Conservation (phyloP, 1,139 yeast genomes). For the Pichia sp. region DNA sequence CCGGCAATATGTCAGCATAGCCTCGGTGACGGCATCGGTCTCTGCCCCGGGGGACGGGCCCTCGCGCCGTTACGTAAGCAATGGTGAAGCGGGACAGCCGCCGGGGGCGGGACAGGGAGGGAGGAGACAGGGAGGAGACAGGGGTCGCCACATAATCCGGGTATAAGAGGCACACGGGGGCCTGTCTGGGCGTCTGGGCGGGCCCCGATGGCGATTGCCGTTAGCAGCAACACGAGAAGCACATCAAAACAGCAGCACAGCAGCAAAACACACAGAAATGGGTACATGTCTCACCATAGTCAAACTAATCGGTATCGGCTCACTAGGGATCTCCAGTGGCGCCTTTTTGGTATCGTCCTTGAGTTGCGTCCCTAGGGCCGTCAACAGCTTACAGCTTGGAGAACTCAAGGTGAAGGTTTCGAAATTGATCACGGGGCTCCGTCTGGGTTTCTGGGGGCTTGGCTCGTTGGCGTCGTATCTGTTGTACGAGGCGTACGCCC, state of each 20-base stretch:
- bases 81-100: no score
- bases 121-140: background rate
- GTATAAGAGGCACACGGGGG: background rate
- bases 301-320: slow-evolving; percentile 48
- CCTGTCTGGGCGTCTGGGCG: background rate
- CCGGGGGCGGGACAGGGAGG: background rate
- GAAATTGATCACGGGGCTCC: slow-evolving; percentile 28
- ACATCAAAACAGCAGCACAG: background rate
- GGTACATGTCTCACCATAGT: slow-evolving; percentile 44
- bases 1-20: no score
- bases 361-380: slow-evolving; percentile 31
- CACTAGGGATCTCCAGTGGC: slow-evolving; percentile 47
- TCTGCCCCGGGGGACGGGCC: no score
- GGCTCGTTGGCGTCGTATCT: slow-evolving; percentile 39
- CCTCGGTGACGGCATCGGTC: no score
- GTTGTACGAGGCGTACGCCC: slow-evolving; percentile 41
- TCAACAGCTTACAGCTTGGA: slow-evolving; percentile 1
- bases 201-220: no score
- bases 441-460: slow-evolving; percentile 34
- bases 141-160: background rate
- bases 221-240: background rate
- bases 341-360: slow-evolving; percentile 39
- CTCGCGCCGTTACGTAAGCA: no score
- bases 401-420: slow-evolving; percentile 23
- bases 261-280: slow-evolving; percentile 20